Percentiles rank a stretch among this genome's conserved stretches.
Evolutionary conservation across 257 asterid species (phyloP).

Genomic region (Solanum peruvianum): DNA sequence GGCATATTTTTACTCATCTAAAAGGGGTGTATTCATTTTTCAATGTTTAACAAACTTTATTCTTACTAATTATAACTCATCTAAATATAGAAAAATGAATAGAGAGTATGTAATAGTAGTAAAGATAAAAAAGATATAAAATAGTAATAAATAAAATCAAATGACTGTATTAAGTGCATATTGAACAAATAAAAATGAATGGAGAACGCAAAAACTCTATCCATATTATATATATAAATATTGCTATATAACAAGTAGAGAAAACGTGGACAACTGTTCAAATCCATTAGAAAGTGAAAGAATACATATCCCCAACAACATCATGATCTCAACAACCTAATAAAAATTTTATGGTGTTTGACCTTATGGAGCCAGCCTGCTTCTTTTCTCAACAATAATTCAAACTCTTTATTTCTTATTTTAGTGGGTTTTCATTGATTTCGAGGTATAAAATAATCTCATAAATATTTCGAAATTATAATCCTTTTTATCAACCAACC

Average conservation of each 20-base stretch:
- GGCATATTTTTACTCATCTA: too few species aligned
- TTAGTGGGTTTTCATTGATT: background rate
- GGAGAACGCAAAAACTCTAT: background rate
- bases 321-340: background rate
- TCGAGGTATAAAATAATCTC: background rate
- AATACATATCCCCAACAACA: background rate
- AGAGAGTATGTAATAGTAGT: too few species aligned
- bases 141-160: too few species aligned
- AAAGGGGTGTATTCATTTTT: too few species aligned
- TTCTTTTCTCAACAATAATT: background rate
- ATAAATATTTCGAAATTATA: background rate
- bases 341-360: too few species aligned
- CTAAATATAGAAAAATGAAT: too few species aligned
- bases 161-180: too few species aligned
- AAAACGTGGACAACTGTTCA: background rate
- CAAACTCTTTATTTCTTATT: background rate
- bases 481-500: background rate
- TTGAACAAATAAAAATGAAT: too few species aligned
- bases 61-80: background rate
- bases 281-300: background rate
- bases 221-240: background rate
- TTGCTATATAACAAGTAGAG: background rate
- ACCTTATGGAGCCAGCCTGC: background rate
- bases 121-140: background rate
- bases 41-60: background rate